A percentile compares a stretch with the other conserved stretches of the same genome.
phyloP scores from a whole-genome alignment of 1,284 basidiomycete genomes.

The Ganoderma sinense region DNA sequence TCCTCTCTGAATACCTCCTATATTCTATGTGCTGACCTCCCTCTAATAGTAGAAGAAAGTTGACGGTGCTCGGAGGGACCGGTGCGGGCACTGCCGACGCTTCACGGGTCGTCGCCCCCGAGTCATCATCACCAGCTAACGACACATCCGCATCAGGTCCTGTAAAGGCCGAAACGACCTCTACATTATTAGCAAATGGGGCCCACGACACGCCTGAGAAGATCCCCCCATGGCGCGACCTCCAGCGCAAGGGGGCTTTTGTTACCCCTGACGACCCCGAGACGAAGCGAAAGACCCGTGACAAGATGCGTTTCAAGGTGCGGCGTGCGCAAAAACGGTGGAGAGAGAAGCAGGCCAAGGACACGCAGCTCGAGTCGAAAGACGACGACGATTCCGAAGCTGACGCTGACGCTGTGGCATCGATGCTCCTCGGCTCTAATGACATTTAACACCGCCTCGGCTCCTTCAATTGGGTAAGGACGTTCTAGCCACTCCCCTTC shows the following conservation, averaged over 20 bases:
- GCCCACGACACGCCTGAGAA: neutral
- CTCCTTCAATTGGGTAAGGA: neutral
- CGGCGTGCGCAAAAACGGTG: neutral
- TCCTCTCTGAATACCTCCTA: neutral
- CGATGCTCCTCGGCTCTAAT: neutral
- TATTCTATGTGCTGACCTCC: neutral
- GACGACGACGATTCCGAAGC: neutral
- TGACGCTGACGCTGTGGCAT: neutral
- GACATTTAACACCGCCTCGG: neutral
- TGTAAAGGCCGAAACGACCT: neutral
- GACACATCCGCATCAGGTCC: neutral
- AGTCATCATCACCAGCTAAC: neutral
- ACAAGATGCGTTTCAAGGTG: neutral
- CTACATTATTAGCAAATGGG: neutral
- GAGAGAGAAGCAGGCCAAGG: neutral
- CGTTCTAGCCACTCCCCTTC: neutral
- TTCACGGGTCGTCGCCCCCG: neutral
- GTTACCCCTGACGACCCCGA: neutral
- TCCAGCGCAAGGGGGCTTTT: neutral
- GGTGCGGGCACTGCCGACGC: neutral
- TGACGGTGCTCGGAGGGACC: neutral
- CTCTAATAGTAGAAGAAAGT: neutral
- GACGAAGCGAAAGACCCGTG: neutral
- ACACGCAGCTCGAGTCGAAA: neutral
- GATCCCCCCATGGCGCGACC: slow-evolving; percentile 1